These are phyloP conservation scores for Panicum hallii DNA, from an alignment of 202 grass and related monocot genomes.

Conservation along the genomic window DNA sequence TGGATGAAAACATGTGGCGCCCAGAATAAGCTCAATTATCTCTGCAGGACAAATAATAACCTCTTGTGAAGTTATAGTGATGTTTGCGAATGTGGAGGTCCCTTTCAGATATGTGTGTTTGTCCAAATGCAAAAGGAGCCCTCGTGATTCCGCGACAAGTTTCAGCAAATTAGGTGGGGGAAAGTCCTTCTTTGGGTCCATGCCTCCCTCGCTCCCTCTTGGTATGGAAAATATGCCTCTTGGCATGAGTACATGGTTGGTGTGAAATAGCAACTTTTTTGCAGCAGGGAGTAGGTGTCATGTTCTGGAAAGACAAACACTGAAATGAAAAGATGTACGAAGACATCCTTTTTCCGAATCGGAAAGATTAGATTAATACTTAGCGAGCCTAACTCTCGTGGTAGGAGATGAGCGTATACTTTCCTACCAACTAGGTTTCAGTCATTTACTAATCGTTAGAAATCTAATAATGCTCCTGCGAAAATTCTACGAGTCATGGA, in stretches of 20 bases:
- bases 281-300: constrained; percentile 40
- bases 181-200: constrained; percentile 47
- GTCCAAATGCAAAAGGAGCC: constrained; percentile 41
- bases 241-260: constrained; percentile 57
- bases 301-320: constrained; percentile 29
- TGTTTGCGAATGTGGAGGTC: constrained; percentile 39
- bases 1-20: constrained; percentile 1
- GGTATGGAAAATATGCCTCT: constrained; percentile 60
- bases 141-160: constrained; percentile 38
- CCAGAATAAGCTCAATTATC: not conserved
- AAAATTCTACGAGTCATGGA: not conserved
- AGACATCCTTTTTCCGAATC: not conserved
- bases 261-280: constrained; percentile 46
- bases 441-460: too few species aligned
- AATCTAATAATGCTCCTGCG: too few species aligned
- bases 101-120: constrained; percentile 46
- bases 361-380: not conserved
- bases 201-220: constrained; percentile 18
- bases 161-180: constrained; percentile 52
- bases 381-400: not conserved
- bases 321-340: not conserved
- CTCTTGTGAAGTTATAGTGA: not conserved
- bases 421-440: too few species aligned
- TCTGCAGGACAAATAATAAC: not conserved
- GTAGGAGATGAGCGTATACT: not conserved